These are phyloP conservation scores for Gossypium thurberi DNA, from an alignment of 345 rosid species.

Conservation along the genomic window DNA sequence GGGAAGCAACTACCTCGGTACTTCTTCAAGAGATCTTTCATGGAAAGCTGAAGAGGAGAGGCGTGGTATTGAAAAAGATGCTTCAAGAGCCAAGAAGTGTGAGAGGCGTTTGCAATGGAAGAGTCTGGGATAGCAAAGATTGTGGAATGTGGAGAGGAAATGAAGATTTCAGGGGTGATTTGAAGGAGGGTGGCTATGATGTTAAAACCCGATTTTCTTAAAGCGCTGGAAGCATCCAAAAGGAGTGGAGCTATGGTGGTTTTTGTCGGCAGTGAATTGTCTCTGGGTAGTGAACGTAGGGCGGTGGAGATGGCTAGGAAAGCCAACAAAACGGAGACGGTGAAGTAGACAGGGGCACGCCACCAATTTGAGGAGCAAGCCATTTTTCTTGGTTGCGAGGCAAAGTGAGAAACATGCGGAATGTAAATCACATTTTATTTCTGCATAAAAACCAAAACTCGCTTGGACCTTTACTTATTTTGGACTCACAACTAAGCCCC, in stretches of 20 bases:
- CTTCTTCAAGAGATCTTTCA: constrained; percentile 40
- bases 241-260: constrained; percentile 28
- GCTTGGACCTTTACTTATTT: too few relatives aligned
- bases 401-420: neutral
- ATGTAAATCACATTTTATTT: too few relatives aligned
- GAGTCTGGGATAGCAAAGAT: constrained; percentile 72
- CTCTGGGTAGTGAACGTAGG: constrained; percentile 26
- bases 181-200: constrained; percentile 53
- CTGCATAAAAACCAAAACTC: too few relatives aligned
- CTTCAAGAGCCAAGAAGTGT: constrained; percentile 48
- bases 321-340: constrained; percentile 51
- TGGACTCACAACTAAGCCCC: too few relatives aligned
- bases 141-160: constrained; percentile 49
- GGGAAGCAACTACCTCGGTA: constrained; percentile 51
- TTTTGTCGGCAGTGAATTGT: constrained; percentile 7
- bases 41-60: constrained; percentile 41
- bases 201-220: constrained; percentile 56
- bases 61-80: constrained; percentile 68
- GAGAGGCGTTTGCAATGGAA: constrained; percentile 38
- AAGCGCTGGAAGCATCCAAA: constrained; percentile 45
- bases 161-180: constrained; percentile 53
- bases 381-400: neutral
- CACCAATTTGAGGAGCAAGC: constrained; percentile 26
- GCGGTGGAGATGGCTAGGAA: constrained; percentile 60
- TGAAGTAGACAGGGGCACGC: constrained; percentile 52